These are phyloP conservation scores for Penicillium concentricum DNA, from an alignment of 2,329 filamentous ascomycete genomes.

Conservation along the genomic window DNA sequence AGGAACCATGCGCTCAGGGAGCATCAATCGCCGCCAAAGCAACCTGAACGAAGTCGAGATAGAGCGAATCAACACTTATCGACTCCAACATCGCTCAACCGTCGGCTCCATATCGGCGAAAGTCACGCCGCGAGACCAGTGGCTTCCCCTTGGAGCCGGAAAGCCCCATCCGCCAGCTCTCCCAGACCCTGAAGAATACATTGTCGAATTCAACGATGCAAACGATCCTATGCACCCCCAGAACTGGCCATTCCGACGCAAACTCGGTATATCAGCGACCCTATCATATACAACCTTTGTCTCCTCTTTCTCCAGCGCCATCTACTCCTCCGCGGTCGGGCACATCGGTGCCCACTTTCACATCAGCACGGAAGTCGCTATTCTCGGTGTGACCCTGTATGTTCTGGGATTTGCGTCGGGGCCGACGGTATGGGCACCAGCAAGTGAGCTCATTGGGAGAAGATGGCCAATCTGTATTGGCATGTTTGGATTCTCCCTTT, in stretches of 20 bases:
- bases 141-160: constrained; percentile 28
- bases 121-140: constrained; percentile 21
- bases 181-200: constrained; percentile 53
- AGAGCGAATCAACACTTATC: constrained; percentile 29
- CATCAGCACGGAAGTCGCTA: constrained; percentile 45
- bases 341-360: constrained; percentile 52
- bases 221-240: constrained; percentile 54
- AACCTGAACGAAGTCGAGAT: constrained; percentile 24
- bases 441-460: constrained; percentile 61
- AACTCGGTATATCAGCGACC: constrained; percentile 29
- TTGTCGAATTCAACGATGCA: constrained; percentile 54
- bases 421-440: constrained; percentile 62
- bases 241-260: constrained; percentile 50
- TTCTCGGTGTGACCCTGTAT: constrained; percentile 50
- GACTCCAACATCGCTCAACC: constrained; percentile 28
- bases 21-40: constrained; percentile 21
- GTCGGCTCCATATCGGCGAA: constrained; percentile 25
- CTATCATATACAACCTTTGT: constrained; percentile 50
- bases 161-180: constrained; percentile 40
- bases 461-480: constrained; percentile 52
- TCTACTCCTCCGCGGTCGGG: constrained; percentile 66
- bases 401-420: constrained; percentile 58
- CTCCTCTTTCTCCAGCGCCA: constrained; percentile 56
- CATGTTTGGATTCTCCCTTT: constrained; percentile 45
- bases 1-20: not conserved